Evolutionary conservation across 768 basidiomycete genomes (phyloP).

Genomic region (Leccinum aurantiacum): DNA sequence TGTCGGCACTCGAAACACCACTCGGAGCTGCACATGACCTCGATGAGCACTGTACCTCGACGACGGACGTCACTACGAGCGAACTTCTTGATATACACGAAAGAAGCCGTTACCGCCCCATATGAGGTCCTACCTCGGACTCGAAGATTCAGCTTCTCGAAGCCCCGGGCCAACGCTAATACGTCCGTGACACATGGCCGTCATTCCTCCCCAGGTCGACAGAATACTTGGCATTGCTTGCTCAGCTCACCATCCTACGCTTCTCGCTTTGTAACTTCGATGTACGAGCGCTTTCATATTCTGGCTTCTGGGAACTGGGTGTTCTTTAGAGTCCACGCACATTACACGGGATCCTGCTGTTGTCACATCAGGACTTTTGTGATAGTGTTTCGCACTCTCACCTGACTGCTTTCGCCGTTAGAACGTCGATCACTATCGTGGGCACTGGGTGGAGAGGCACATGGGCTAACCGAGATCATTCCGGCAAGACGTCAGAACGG

Average conservation of each 20-base stretch:
- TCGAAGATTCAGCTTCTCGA: background rate
- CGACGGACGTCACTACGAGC: no score
- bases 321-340: background rate
- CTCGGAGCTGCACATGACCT: background rate
- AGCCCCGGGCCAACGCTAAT: no score
- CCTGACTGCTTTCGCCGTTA: background rate
- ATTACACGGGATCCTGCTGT: background rate
- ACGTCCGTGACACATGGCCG: background rate
- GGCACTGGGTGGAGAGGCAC: background rate
- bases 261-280: background rate
- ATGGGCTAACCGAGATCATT: background rate
- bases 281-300: background rate
- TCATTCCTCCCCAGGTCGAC: background rate
- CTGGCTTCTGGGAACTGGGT: background rate
- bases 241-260: no score
- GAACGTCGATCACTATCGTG: background rate
- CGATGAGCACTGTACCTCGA: no score
- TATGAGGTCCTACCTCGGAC: background rate
- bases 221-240: no score
- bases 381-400: background rate
- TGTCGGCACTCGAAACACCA: background rate
- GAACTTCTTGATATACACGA: background rate
- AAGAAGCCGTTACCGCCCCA: background rate
- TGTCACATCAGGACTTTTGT: background rate
- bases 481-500: background rate